Percentiles rank a stretch among this genome's conserved stretches.
Evolutionary conservation across 2,329 filamentous ascomycete genomes (phyloP).

Genomic region (Botryotinia globosa): DNA sequence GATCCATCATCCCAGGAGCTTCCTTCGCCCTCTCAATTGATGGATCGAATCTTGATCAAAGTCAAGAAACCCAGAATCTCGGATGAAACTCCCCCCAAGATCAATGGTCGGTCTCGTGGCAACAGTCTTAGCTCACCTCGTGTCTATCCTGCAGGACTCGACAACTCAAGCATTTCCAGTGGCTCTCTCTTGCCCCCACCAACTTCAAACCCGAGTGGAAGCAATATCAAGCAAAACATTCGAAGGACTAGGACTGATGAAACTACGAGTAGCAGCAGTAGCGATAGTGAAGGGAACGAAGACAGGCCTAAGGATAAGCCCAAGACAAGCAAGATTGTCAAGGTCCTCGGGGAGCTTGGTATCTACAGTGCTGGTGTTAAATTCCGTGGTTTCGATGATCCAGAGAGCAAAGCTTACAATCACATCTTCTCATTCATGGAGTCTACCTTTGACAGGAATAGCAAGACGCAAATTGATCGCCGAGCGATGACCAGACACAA

Average conservation of each 20-base stretch:
- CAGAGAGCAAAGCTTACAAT: slow-evolving; percentile 82
- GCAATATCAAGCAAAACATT: slow-evolving; percentile 27
- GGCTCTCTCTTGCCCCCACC: slow-evolving; percentile 50
- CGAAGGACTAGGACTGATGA: slow-evolving; percentile 45
- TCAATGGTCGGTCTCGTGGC: slow-evolving; percentile 53
- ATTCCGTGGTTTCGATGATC: slow-evolving; percentile 74
- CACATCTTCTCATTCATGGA: slow-evolving; percentile 97
- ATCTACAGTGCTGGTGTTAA: slow-evolving; percentile 75
- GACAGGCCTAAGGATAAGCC: slow-evolving; percentile 55
- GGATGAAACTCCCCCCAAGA: slow-evolving; percentile 41
- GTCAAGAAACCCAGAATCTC: slow-evolving; percentile 71
- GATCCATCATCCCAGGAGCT: slow-evolving; percentile 65
- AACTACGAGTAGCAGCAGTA: slow-evolving; percentile 72
- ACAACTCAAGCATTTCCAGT: slow-evolving; percentile 53
- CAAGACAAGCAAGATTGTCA: slow-evolving; percentile 79
- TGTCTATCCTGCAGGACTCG: slow-evolving; percentile 58
- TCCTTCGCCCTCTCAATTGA: slow-evolving; percentile 82
- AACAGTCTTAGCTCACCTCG: slow-evolving; percentile 79
- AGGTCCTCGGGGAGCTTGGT: slow-evolving; percentile 78
- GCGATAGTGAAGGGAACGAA: slow-evolving; percentile 59
- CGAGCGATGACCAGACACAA: slow-evolving; percentile 84
- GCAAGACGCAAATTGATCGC: slow-evolving; percentile 72
- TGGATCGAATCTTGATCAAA: slow-evolving; percentile 83
- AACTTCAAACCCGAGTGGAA: slow-evolving; percentile 8
- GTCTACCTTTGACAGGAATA: slow-evolving; percentile 78